Percentiles rank a stretch among this genome's conserved stretches.
Evolutionary conservation across 768 basidiomycete species (phyloP).

Genomic region (Ramaria sp.): DNA sequence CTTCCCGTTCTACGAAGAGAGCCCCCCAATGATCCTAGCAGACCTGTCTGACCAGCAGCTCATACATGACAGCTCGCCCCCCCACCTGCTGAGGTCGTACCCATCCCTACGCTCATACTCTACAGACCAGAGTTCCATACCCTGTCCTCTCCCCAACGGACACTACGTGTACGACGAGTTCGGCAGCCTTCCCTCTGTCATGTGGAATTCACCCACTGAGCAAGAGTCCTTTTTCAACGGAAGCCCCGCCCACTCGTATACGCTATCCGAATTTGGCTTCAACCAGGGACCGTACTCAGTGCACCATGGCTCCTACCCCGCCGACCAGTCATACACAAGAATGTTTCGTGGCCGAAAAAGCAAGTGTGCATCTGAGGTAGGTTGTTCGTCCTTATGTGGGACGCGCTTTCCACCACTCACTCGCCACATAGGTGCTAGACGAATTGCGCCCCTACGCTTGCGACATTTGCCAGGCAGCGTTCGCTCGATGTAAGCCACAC

Average conservation of each 20-base stretch:
- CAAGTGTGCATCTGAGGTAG: constrained; percentile 7
- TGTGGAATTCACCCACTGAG: constrained; percentile 1
- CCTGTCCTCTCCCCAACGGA: neutral
- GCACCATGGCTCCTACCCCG: neutral
- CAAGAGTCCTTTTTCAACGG: neutral
- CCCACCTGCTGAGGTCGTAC: neutral
- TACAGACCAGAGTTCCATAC: neutral
- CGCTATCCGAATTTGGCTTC: neutral
- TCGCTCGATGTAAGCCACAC: constrained; percentile 4
- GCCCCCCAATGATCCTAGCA: neutral
- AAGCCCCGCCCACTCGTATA: neutral
- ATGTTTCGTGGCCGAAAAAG: constrained; percentile 10
- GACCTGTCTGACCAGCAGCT: neutral
- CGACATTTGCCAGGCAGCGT: constrained; percentile 10
- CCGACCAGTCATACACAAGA: constrained; percentile 4
- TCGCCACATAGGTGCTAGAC: neutral
- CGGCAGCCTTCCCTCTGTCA: neutral
- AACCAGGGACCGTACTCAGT: constrained; percentile 29
- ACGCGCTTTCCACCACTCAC: neutral
- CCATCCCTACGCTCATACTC: neutral
- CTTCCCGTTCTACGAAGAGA: neutral
- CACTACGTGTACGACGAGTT: constrained; percentile 2
- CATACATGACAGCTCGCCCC: neutral
- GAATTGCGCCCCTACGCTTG: constrained; percentile 8
- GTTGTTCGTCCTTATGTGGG: neutral